Percentiles rank a stretch among this genome's conserved stretches.
Evolutionary conservation across 371 early-diverging fungal genomes (phyloP).

Genomic region (Mucor sp.): DNA sequence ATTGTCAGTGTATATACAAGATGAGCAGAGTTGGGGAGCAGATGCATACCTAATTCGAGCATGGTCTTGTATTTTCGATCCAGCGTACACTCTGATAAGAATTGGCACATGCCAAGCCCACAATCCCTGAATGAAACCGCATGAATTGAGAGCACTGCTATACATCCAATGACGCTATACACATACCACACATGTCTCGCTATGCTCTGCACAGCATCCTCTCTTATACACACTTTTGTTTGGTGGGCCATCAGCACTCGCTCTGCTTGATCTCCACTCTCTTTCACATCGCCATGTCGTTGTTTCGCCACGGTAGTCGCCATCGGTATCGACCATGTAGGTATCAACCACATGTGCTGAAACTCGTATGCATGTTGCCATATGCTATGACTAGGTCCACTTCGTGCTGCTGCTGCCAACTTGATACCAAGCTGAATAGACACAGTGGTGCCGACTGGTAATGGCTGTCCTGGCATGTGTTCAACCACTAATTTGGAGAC

Average conservation of each 20-base stretch:
- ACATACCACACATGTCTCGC: constrained; percentile 50
- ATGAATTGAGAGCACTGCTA: not conserved
- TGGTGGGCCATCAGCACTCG: constrained; percentile 6
- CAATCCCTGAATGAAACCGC: constrained; percentile 36
- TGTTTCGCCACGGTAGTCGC: constrained; percentile 13
- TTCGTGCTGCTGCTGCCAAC: constrained; percentile 1
- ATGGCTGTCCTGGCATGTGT: constrained; percentile 8
- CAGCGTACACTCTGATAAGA: constrained; percentile 8
- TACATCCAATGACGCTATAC: not conserved
- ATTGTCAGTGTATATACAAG: not conserved
- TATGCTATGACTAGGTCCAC: constrained; percentile 15
- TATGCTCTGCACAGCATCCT: constrained; percentile 45
- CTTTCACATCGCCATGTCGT: constrained; percentile 8
- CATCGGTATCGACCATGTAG: constrained; percentile 40
- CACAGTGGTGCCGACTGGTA: constrained; percentile 4
- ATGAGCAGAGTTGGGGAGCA: not conserved
- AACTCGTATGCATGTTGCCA: constrained; percentile 26
- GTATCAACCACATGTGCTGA: constrained; percentile 35
- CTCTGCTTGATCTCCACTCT: constrained; percentile 34
- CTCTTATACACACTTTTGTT: constrained; percentile 24
- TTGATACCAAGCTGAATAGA: constrained; percentile 19
- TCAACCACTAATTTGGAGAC: constrained; percentile 29
- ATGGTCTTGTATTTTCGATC: constrained; percentile 14
- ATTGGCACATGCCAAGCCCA: constrained; percentile 42
- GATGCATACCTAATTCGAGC: constrained; percentile 35